Percentiles rank a stretch among this genome's conserved stretches.
phyloP scores from a whole-genome alignment of 139 green algal genomes.

The Chlamydomonas applanata region DNA sequence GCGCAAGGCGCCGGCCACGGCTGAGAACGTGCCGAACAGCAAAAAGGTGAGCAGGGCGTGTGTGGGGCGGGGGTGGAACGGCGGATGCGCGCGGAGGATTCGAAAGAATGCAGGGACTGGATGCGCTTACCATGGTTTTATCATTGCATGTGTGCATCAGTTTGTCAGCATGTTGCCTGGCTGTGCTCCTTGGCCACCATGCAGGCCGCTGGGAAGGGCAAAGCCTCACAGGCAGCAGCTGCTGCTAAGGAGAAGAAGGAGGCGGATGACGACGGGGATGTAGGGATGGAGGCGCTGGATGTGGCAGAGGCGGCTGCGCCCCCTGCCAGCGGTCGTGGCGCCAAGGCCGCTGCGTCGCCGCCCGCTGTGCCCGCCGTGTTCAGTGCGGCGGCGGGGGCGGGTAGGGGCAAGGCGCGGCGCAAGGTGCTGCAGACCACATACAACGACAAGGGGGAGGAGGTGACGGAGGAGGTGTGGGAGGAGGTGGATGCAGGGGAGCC shows the following conservation, averaged over 20 bases:
- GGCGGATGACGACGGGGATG: too few relatives aligned
- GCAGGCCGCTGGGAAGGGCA: neutral
- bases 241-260: too few relatives aligned
- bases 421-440: neutral
- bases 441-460: conserved; percentile 11
- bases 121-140: too few relatives aligned
- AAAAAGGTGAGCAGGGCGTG: neutral
- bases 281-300: too few relatives aligned
- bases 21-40: neutral
- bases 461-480: conserved; percentile 12
- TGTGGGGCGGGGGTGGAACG: neutral
- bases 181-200: too few relatives aligned
- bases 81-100: too few relatives aligned
- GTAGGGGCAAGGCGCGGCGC: neutral
- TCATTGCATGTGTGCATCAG: too few relatives aligned
- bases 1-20: neutral
- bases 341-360: neutral
- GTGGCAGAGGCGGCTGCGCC: too few relatives aligned
- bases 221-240: too few relatives aligned
- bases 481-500: neutral
- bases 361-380: neutral
- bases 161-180: too few relatives aligned
- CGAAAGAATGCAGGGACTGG: too few relatives aligned
- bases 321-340: too few relatives aligned
- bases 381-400: neutral